Base-by-base conservation (phyloP, 2,329 filamentous ascomycete species). In the Aspergillus ruber region DNA sequence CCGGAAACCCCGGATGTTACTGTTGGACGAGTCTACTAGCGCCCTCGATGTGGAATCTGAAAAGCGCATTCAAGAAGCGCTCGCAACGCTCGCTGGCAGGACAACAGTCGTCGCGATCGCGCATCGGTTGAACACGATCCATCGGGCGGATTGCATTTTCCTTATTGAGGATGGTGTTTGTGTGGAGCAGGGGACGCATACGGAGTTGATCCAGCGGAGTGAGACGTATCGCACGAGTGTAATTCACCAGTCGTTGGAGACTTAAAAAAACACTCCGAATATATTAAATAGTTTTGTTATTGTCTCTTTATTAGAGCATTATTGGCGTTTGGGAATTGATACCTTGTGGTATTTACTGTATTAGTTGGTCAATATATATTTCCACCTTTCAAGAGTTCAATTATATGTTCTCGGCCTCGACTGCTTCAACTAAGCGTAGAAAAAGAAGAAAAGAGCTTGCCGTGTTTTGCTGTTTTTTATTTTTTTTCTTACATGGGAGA, bases 81-180 rank as follows among this genome's bases (percentile, higher is more conserved):
- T 73, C 27, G 64, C 59, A 23, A 64, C 60, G 44, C 59, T 62
- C 6, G 60, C 61, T 6, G 56, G 56, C 12, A 56, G 60, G 10
- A 68, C 63, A 10, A 72, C 69, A 9, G 62, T 70, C 25, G 61
- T 73, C 43, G 68, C 68, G 2, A 71, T 72, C 51, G 66, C 69
- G 2, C 69, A 72, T 54, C 63, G 69, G 25, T 55, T 72, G 43
- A 64, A 67, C 44, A 73, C 70, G 12, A 70, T 72, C 9, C 57
- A 62, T 44, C 59, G 60, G 51, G 90, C 90, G 0, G 86, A 96
- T 66, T 90, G 90, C 57, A 96, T 96, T 55, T 88, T 94, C 18
- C 51, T 71, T 18, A 68, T 79, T 18, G 75, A 80, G 48, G 69
- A 67, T 4, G 75, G 76, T 1, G 64, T 61, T 15, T 74, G 72